These are phyloP conservation scores for Centrapalus pauciflorus DNA, from an alignment of 129 eudicot genomes.

Conservation along the genomic window DNA sequence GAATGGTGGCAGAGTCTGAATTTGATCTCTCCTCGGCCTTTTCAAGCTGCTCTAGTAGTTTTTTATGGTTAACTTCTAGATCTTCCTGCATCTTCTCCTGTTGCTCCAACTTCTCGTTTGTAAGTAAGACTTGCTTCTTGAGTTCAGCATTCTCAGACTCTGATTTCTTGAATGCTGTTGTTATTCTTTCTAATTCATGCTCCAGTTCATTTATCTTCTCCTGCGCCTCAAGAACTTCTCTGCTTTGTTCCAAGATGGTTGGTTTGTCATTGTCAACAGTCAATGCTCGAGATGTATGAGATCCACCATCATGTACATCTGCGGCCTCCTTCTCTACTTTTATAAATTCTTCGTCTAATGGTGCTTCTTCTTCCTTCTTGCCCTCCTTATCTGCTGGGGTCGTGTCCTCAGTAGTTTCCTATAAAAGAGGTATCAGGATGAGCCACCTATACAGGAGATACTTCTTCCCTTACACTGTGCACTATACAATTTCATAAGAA, in stretches of 20 bases:
- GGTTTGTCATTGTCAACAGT: constrained; percentile 34
- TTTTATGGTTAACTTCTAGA: constrained; percentile 52
- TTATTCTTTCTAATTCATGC: constrained; percentile 55
- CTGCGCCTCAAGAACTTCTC: constrained; percentile 71
- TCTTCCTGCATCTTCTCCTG: constrained; percentile 55
- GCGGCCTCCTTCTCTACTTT: constrained; percentile 77
- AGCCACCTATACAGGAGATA: neutral
- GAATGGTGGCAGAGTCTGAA: constrained; percentile 48
- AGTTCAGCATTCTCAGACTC: constrained; percentile 63
- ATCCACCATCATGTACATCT: constrained; percentile 28
- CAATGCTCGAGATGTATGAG: constrained; percentile 27
- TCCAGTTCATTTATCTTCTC: constrained; percentile 73
- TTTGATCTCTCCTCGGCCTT: constrained; percentile 58
- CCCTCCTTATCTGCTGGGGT: constrained; percentile 25
- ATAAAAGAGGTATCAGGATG: neutral
- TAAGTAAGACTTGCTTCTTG: constrained; percentile 47
- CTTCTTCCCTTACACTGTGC: neutral
- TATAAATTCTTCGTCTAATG: constrained; percentile 80
- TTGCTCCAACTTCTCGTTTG: constrained; percentile 53
- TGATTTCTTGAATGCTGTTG: constrained; percentile 52
- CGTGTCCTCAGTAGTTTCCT: constrained; percentile 26
- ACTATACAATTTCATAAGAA: neutral
- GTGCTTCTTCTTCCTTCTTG: constrained; percentile 68
- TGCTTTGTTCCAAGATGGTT: constrained; percentile 35
- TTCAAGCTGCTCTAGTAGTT: constrained; percentile 41